These are phyloP conservation scores for Hortiboletus campestris DNA, from an alignment of 768 basidiomycete species.

Conservation along the genomic window DNA sequence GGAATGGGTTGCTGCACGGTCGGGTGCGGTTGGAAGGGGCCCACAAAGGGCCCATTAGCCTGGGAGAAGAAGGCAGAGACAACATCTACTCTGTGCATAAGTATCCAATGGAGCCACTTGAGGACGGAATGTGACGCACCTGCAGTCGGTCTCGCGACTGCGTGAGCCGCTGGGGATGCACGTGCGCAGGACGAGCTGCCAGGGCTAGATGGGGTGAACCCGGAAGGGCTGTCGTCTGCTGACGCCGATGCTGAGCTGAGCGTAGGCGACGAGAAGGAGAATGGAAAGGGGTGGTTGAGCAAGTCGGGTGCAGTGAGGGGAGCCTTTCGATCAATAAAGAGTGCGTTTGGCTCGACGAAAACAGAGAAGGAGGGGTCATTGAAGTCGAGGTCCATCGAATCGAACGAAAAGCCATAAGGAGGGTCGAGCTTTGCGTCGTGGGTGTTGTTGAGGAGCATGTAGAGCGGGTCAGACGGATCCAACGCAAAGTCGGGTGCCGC, in stretches of 20 bases:
- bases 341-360: conserved; percentile 65
- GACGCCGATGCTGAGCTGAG: conserved; percentile 35
- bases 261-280: conserved; percentile 40
- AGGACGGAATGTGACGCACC: conserved; percentile 8
- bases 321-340: conserved; percentile 39
- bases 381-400: conserved; percentile 50
- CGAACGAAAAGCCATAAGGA: conserved; percentile 39
- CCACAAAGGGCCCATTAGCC: conserved; percentile 10
- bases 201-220: conserved; percentile 27
- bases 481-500: conserved; percentile 41
- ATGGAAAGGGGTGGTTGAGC: conserved; percentile 24
- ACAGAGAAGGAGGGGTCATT: conserved; percentile 39
- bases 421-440: conserved; percentile 33
- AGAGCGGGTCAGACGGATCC: conserved; percentile 58
- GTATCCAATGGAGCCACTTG: not conserved
- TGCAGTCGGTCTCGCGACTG: conserved; percentile 21
- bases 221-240: conserved; percentile 25
- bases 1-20: conserved; percentile 25
- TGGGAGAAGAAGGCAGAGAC: conserved; percentile 19
- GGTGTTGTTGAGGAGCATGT: conserved; percentile 51
- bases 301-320: conserved; percentile 22
- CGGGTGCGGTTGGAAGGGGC: conserved; percentile 39
- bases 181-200: conserved; percentile 28
- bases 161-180: conserved; percentile 31
- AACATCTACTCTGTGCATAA: conserved; percentile 25